Base-by-base conservation (phyloP, 2,329 filamentous ascomycete genomes). In the Claviceps paspali region DNA sequence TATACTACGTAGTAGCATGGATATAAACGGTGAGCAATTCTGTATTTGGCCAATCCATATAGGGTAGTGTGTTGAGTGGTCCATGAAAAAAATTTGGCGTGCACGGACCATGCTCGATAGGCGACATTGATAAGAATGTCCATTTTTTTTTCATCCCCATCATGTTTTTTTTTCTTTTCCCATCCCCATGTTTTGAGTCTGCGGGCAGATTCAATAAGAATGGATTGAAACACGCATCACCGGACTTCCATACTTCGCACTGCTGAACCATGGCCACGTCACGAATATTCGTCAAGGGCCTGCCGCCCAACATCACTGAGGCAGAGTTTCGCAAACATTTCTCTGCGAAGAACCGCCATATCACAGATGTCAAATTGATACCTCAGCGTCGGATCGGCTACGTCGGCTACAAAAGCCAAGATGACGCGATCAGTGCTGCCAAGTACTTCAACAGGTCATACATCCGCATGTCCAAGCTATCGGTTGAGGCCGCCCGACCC, bases 361-460 rank as follows among this genome's bases (percentile, higher is more conserved):
- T 95, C 53, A 96, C 88, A 37, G 91, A 98, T 62, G 75, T 86
- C 50, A 93, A 93, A 69, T 73, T 95, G 54, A 83, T 96, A 53
- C 75, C 84, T 5, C 78, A 86, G 52, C 76, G 91, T 51, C 76
- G 87, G 48, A 95, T 98, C 59, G 91, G 87, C 49, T 98, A 94
- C 68, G 76, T 98, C 42, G 91, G 91, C 44, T 96, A 88, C 68
- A 87, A 83, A 62, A 82, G 74, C 36, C 65, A 81, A 11, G 76
- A 88, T 43, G 80, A 84, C 54, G 91, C 91, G 39, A 67, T 73
- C 40, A 74, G 78, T 52, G 88, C 91, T 31, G 82, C 92, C 55
- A 87, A 83, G 59, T 93, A 94, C 65, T 95, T 95, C 68, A 87
- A 98, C 67, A 84, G 76, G 56, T 80, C 87, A 45, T 98, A 86